Base-by-base conservation (phyloP, 768 basidiomycete species). In the Suillus cothurnatus region DNA sequence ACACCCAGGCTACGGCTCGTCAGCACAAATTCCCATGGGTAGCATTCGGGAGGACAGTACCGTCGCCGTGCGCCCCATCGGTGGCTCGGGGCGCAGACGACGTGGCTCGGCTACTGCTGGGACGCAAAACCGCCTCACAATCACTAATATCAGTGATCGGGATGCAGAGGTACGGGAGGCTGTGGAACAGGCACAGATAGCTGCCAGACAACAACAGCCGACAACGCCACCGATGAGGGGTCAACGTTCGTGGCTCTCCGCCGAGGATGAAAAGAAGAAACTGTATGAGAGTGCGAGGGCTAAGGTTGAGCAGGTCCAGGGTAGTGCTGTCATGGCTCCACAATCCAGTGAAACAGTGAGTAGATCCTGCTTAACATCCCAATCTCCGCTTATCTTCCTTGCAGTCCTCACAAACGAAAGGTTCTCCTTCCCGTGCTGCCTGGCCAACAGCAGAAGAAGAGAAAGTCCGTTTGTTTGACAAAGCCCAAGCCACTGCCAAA, bases 401-500 rank as follows among this genome's bases (percentile, higher is more conserved):
- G 39, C 55, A 63, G 65, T 38, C 62, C 4, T 19, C 67, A 45
- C 64, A 72, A 63, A 64, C 68, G 49, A 61, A 70, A 57, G 43
- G 62, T 4, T 59, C 71, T 21, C 56, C 23, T 41, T 59, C 58
- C 28, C 39, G 28, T 41, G 58, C 70, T 3, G 56, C 71, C 23
- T 93, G 90, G 90, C 80, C 80, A 8, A 83, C 88, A 1, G 91
- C 93, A 0, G 92, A 93, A 75, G 85, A 88, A 63, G 93, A 94
- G 73, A 94, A 94, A 70, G 76, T 83, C 1, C 81, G 84, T n/a
- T 72, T 92, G n/a, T 93, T 84, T 74, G 80, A 89, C 59, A 74
- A 86, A 58, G 91, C 92, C 0, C 88, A 88, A 70, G 85, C 83
- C 1, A 87, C 84, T n/a, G 92, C 87, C 2, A 81, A 80, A 63